phyloP scores from a whole-genome alignment of 306 rosid genomes.

The Lotus japonicus region DNA sequence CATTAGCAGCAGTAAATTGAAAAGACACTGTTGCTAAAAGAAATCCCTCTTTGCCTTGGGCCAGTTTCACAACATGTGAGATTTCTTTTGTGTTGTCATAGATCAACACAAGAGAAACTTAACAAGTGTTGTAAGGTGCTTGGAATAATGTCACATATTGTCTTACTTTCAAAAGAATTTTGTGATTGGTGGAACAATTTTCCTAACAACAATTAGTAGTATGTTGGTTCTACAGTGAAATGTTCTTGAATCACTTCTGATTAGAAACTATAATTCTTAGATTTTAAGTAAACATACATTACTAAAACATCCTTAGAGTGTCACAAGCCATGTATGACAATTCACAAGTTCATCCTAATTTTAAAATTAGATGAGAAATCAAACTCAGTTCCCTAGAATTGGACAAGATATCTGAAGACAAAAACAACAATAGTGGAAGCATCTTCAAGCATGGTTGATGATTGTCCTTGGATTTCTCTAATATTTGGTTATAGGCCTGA shows the following conservation, averaged over 20 bases:
- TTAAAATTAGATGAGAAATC: neutral
- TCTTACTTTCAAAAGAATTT: neutral
- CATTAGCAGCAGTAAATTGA: conserved; percentile 28
- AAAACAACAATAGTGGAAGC: neutral
- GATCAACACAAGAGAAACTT: neutral
- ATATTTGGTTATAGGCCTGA: neutral
- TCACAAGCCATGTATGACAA: neutral
- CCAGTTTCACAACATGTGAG: conserved; percentile 23
- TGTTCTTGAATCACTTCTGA: too few relatives aligned
- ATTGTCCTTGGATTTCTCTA: neutral
- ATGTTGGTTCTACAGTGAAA: too few relatives aligned
- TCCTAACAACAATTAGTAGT: neutral
- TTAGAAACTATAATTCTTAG: too few relatives aligned
- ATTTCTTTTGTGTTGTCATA: neutral
- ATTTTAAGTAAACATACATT: too few relatives aligned
- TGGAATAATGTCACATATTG: neutral
- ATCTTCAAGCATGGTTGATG: conserved; percentile 1
- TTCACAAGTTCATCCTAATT: neutral
- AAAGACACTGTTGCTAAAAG: neutral
- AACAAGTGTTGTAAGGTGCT: conserved; percentile 11
- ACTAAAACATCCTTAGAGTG: too few relatives aligned
- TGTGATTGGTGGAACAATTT: neutral
- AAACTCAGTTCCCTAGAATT: neutral
- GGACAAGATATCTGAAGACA: neutral
- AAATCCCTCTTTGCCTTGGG: conserved; percentile 11